A percentile compares a stretch with the other conserved stretches of the same genome.
phyloP scores from a whole-genome alignment of 148 eudicot species.

The Silene latifolia region DNA sequence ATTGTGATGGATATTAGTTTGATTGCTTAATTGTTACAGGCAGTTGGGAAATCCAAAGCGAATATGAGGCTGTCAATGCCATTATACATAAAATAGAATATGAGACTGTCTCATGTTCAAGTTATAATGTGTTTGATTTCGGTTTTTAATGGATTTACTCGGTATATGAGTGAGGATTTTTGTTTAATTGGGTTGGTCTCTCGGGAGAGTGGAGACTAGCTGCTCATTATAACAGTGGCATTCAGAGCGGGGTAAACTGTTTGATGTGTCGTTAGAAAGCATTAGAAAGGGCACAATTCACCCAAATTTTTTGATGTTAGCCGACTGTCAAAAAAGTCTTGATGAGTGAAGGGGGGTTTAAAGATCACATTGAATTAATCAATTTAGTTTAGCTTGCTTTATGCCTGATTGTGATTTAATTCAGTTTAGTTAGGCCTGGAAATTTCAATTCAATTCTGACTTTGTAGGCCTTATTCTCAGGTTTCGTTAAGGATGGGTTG shows the following conservation, averaged over 20 bases:
- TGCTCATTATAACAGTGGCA: no score
- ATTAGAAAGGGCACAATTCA: no score
- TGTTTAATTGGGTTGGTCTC: no score
- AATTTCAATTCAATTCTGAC: not conserved
- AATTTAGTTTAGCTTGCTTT: not conserved
- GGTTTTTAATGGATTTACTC: no score
- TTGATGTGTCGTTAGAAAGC: not conserved
- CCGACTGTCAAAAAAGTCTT: not conserved
- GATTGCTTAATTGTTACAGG: no score
- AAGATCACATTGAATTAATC: not conserved
- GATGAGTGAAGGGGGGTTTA: not conserved
- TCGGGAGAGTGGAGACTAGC: no score
- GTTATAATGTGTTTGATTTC: no score
- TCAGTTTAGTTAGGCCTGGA: not conserved
- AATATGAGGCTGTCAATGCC: no score
- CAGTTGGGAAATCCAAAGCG: no score
- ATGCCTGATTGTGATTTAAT: not conserved
- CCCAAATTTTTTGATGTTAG: not conserved
- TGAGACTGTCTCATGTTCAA: not conserved
- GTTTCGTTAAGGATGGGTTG: constrained; percentile 26
- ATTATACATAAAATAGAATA: no score
- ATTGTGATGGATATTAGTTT: not conserved
- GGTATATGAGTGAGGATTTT: no score
- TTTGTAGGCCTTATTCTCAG: constrained; percentile 8
- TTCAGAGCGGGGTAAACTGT: no score